Conservation (phyloP, 306 rosid species). For the Lathyrus sativus region DNA sequence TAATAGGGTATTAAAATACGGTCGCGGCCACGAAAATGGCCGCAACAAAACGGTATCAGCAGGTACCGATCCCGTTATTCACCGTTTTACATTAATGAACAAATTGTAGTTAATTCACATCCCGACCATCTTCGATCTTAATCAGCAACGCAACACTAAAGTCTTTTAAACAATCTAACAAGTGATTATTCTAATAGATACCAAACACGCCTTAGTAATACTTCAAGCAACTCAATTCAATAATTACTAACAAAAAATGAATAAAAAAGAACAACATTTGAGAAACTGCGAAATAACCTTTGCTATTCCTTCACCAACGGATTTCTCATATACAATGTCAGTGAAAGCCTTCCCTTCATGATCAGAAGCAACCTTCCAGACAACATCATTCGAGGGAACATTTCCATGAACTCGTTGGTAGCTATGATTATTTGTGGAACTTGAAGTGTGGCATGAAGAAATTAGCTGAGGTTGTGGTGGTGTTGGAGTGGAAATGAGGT, state of each 20-base stretch:
- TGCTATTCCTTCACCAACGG: constrained; percentile 80
- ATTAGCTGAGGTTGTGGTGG: constrained; percentile 10
- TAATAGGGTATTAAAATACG: no score
- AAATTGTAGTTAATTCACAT: no score
- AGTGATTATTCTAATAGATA: no score
- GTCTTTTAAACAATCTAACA: background rate
- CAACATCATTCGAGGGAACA: constrained; percentile 58
- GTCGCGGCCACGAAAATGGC: no score
- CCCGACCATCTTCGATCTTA: no score
- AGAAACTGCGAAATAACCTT: constrained; percentile 45
- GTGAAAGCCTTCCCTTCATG: constrained; percentile 56
- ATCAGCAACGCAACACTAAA: no score
- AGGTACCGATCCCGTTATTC: no score
- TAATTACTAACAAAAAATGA: background rate
- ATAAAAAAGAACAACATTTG: background rate
- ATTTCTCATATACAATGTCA: constrained; percentile 77
- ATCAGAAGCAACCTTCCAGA: constrained; percentile 57
- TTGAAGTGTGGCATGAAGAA: constrained; percentile 23
- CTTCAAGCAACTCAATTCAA: background rate
- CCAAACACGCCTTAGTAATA: background rate
- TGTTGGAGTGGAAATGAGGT: constrained; percentile 46
- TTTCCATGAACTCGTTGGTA: constrained; percentile 70
- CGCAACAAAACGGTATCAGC: no score
- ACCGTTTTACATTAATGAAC: no score
- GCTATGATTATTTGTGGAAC: constrained; percentile 45